Evolutionary conservation across 148 eudicot genomes (phyloP).

Genomic region (Spergularia bocconei): DNA sequence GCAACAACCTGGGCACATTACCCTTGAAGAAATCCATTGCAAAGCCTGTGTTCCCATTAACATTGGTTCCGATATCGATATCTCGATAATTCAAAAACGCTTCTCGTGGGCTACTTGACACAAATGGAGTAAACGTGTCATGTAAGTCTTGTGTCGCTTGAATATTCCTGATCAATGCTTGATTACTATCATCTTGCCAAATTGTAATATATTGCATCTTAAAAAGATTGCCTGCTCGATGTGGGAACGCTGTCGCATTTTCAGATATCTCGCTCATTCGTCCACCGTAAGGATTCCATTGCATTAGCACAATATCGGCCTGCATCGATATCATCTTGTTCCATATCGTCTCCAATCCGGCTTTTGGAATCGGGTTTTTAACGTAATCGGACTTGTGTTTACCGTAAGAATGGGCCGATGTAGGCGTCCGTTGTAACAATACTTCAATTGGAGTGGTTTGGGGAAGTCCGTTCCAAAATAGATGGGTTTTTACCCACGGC

Average conservation of each 20-base stretch:
- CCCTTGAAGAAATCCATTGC: constrained; percentile 36
- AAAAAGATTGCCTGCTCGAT: constrained; percentile 38
- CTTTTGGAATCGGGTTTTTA: constrained; percentile 28
- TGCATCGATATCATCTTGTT: constrained; percentile 23
- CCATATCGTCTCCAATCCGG: constrained; percentile 33
- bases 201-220: constrained; percentile 27
- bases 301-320: constrained; percentile 17
- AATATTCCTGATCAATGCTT: constrained; percentile 10
- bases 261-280: constrained; percentile 33
- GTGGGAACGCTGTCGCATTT: constrained; percentile 36
- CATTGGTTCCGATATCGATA: constrained; percentile 32
- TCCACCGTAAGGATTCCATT: constrained; percentile 41
- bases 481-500: constrained; percentile 19
- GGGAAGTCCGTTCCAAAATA: constrained; percentile 20
- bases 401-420: constrained; percentile 3
- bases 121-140: constrained; percentile 30
- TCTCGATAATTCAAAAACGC: constrained; percentile 43
- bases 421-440: constrained; percentile 19
- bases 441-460: constrained; percentile 22
- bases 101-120: constrained; percentile 33
- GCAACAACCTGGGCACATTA: constrained; percentile 28
- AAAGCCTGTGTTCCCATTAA: constrained; percentile 23
- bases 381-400: constrained; percentile 39
- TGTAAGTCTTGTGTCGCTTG: constrained; percentile 24
- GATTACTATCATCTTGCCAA: constrained; percentile 29